Base-by-base conservation (phyloP, 2,329 filamentous ascomycete genomes). In the Arthrobotrys entomopaga region DNA sequence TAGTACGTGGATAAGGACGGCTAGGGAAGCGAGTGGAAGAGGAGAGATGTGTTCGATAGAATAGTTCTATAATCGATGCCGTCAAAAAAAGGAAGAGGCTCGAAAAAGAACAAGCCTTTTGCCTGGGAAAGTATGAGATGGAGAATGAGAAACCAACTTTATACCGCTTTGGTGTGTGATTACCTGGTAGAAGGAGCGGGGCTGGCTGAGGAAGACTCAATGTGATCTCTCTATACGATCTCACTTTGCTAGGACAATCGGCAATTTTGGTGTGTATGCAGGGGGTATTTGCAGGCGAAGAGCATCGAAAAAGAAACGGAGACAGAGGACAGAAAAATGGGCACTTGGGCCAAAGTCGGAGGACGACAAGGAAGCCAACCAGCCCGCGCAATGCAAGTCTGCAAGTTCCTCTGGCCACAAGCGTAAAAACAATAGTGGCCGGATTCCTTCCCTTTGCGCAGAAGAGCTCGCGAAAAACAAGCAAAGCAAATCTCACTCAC, bases 211-310 rank as follows among this genome's bases (percentile, higher is more conserved):
- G 57, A 60, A 34, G 46, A 65, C 60, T 73, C 69, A 65, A 66
- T 73, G 64, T 60, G 61, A 59, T 61, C 56, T 66, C 56, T 66
- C 61, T 61, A 73, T 24, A 56, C 61, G 56, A 65, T 73, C 69
- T 73, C 49, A 73, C 69, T 50, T 58, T 19, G 29, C 69, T 54
- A 60, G 67, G 53, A 73, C 61, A 65, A 56, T 73, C 69, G 69
- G 69, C 20, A 73, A 71, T 65, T 65, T 66, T 73, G 69, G 69
- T 59, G 56, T 73, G 69, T 52, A 60, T 73, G 61, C 69, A 73
- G 69, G 69, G 67, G 69, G 69, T 63, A 73, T 73, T 66, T 63
- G 61, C 56, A 73, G 69, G 69, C 69, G 69, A 73, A 73, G 69
- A 52, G 60, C 60, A 73, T 73, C 63, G 61, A 50, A 22, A 13